Evolutionary conservation across 495 filamentous ascomycete species (phyloP).

Genomic region (Podospora appendiculata): DNA sequence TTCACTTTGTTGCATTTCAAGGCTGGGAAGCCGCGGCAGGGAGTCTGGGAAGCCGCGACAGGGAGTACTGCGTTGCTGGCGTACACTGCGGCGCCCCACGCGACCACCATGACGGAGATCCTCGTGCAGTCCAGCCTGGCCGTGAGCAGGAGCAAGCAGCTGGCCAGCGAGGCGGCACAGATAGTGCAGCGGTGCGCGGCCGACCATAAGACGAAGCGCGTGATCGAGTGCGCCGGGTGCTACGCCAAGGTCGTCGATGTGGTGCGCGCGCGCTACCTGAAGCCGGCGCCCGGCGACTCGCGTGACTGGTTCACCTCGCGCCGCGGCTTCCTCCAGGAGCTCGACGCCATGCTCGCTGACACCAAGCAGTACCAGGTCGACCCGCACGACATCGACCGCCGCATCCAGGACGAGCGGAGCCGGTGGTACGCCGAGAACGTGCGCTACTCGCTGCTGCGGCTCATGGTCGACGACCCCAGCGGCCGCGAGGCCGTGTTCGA

Average conservation of each 20-base stretch:
- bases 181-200: constrained; percentile 16
- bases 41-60: no score
- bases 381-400: constrained; percentile 29
- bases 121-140: constrained; percentile 17
- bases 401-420: constrained; percentile 32
- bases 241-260: constrained; percentile 29
- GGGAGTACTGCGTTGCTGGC: no score
- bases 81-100: not conserved
- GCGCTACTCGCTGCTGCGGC: constrained; percentile 21
- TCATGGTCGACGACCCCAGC: constrained; percentile 20
- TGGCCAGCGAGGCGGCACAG: constrained; percentile 6
- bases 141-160: constrained; percentile 8
- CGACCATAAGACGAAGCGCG: constrained; percentile 10
- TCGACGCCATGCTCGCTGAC: constrained; percentile 30
- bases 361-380: constrained; percentile 28
- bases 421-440: constrained; percentile 35
- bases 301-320: constrained; percentile 37
- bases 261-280: constrained; percentile 27
- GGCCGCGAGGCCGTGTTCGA: constrained; percentile 11
- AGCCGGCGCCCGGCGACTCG: not conserved
- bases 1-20: no score
- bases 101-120: constrained; percentile 10
- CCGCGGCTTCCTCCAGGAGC: constrained; percentile 29
- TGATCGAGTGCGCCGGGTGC: constrained; percentile 31
- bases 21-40: no score